Evolutionary conservation across 208 protist genomes (phyloP), one percentile per base, ranked within the genome.

Genomic region (Wallacemonas rigidus): DNA sequence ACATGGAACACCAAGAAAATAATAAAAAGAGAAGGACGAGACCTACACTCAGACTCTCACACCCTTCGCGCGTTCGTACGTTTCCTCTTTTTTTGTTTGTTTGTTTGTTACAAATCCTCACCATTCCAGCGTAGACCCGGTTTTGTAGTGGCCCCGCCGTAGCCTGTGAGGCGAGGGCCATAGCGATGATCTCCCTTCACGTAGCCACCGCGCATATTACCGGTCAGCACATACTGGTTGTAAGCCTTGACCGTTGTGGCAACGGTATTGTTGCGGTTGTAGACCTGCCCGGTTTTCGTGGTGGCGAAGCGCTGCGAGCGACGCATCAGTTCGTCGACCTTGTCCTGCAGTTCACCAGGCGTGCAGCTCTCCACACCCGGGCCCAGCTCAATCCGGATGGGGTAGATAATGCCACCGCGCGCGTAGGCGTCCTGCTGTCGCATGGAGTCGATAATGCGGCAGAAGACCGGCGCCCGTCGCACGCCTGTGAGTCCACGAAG

Each of bases 131-230:
- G 62, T n/a, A 96, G 74, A 2, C 91, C 91, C 0, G 91, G 91
- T 62, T 93, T 94, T 12, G 84, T 82, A 38, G 87, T 94, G n/a
- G 91, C 91, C 6, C 89, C 89, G n/a, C 81, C 80, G 45, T 92
- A 92, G 44, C 91, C 91, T 1, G 89, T 96, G 26, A 96, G 74
- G 7, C 89, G 87, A 9, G 88, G 91, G 1, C 91, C 91, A 58
- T 88, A 96, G 47, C 89, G 85, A 69, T 93, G 85, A 56, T 96
- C 91, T 2, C 84, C 86, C 69, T 96, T 96, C 17, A 94, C 80
- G 57, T 94, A 94, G 3, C 91, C 91, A 15, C 89, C 91, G n/a
- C 87, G 82, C 88, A 94, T 94, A 72, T 88, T 94, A 1, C 91
- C 91, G 1, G 91, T 96, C 26, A 96, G 62, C 5, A 94, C 80